Percentiles rank a stretch among this genome's conserved stretches.
Evolutionary conservation across 805 yeast genomes (phyloP).

Genomic region (Candida boleticola): DNA sequence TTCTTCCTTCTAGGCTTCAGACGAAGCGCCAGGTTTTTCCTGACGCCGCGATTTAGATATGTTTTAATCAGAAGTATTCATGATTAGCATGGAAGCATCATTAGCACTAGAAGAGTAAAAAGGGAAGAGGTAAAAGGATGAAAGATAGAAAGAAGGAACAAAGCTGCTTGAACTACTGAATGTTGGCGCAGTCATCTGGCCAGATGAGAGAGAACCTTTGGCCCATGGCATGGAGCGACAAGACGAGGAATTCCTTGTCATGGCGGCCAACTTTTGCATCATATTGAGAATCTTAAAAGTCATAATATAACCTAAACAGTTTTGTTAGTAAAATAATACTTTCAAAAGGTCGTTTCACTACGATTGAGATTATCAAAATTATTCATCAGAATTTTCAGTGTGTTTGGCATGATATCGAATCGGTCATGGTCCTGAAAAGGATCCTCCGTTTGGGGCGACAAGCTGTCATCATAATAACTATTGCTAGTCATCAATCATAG

Average conservation of each 20-base stretch:
- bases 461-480: conserved; percentile 52
- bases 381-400: conserved; percentile 63
- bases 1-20: conserved; percentile 27
- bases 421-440: conserved; percentile 63
- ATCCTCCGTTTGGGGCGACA: conserved; percentile 78
- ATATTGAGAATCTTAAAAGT: no score
- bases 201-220: no score
- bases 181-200: no score
- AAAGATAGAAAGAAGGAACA: no score
- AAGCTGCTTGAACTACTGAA: no score
- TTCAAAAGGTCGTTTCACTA: no score
- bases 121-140: conserved; percentile 2
- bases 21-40: conserved; percentile 22
- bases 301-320: no score
- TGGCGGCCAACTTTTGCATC: no score
- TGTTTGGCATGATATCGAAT: conserved; percentile 64
- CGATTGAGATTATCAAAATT: conserved; percentile 2
- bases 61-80: conserved; percentile 48
- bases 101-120: conserved; percentile 25
- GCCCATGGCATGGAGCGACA: no score
- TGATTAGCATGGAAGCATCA: conserved; percentile 67
- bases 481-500: neutral
- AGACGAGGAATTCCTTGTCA: no score
- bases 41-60: conserved; percentile 26
- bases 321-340: no score